Evolutionary conservation across 177 flowering plant species (phyloP).

Genomic region (Vitis hybrid): DNA sequence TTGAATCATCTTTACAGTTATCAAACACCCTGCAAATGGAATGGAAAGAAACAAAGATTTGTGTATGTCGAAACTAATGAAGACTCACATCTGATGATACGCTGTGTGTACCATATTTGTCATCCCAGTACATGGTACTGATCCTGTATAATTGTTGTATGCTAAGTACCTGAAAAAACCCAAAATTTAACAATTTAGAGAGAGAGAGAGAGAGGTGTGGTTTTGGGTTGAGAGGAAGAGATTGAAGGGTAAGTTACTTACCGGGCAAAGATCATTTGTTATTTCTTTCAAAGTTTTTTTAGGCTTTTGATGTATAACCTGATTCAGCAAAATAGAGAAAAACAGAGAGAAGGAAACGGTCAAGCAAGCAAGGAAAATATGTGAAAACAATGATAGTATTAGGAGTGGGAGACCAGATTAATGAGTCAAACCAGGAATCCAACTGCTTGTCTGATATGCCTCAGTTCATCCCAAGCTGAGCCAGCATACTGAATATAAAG

Average conservation of each 20-base stretch:
- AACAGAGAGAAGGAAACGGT: neutral
- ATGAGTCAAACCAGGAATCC: constrained; percentile 58
- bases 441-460: constrained; percentile 78
- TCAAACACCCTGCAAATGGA: too few species aligned
- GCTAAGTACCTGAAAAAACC: too few species aligned
- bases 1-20: too few species aligned
- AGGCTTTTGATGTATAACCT: constrained; percentile 85
- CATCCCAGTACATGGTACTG: too few species aligned
- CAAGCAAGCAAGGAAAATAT: neutral
- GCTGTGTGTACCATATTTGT: too few species aligned
- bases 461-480: constrained; percentile 75
- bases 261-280: constrained; percentile 71
- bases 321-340: constrained; percentile 4
- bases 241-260: constrained; percentile 22
- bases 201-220: neutral
- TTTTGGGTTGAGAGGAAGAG: neutral
- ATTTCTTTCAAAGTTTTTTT: constrained; percentile 66
- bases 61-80: too few species aligned
- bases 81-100: too few species aligned
- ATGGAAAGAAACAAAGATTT: too few species aligned
- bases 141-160: too few species aligned
- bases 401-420: neutral
- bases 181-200: too few species aligned
- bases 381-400: neutral
- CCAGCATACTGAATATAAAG: constrained; percentile 56